Base-by-base conservation (phyloP, 2,329 filamentous ascomycete species). In the Neonectria punicea region DNA sequence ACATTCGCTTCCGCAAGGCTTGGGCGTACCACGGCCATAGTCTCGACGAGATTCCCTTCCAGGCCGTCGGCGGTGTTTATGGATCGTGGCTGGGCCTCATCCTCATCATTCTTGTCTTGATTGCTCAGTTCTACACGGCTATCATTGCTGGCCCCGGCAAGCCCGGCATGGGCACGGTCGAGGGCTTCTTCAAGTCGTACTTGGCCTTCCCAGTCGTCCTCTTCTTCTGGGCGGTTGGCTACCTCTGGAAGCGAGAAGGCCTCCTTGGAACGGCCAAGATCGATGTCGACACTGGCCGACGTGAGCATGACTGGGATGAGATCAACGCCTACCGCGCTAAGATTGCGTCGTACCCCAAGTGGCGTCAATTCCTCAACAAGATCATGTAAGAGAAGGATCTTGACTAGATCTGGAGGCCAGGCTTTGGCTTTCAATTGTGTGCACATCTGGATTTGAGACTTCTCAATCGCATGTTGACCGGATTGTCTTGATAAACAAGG, bases 21-120 rank as follows among this genome's bases (percentile, higher is more conserved):
- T 91, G 89, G 89, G 70, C 70, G 22, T 76, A 80, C 34, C 84
- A 90, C 65, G 89, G 89, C 43, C 88, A 87, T 77, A 84, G 82
- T 11, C 76, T 91, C 8, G 87, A 90, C 56, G 90, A 92, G 77
- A 84, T 93, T n/a, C 87, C 90, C 1, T 93, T 90, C 81, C 77
- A 79, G 54, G 87, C 89, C 13, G 80, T 85, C 60, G 84, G 85
- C 58, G 91, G 90, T 69, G 81, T 91, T 13, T 82, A 80, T 18
- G 91, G 91, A 53, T 91, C 89, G 2, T 92, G 82, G 76, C 58
- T 92, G 32, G 90, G 90, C 39, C 81, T 92, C 9, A 58, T 75
- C 65, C 83, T 92, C 56, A 87, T 87, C 72, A 67, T 84, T 36
- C 69, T 90, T 49, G 85, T 87, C 22, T 76, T 89, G 59, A 77